These are phyloP conservation scores for Gossypium longicalyx DNA, from an alignment of 345 rosid genomes.

Conservation along the genomic window DNA sequence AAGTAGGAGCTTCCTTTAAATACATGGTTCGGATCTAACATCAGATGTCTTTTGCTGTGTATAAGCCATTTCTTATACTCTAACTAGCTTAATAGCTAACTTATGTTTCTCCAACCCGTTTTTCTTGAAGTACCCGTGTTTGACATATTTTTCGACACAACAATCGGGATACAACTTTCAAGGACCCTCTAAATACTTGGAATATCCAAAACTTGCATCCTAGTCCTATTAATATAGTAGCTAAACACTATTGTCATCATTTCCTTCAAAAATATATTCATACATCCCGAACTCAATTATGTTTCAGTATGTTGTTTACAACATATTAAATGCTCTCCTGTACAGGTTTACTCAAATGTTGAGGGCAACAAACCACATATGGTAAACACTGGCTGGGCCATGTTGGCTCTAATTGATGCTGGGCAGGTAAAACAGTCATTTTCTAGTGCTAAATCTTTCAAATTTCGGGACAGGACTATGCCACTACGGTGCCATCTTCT, in stretches of 20 bases:
- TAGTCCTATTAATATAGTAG: not conserved
- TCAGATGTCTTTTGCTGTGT: not conserved
- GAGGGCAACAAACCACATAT: conserved; percentile 52
- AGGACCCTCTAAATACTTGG: not conserved
- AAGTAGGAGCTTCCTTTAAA: not conserved
- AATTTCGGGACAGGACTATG: not conserved
- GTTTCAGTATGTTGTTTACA: not conserved
- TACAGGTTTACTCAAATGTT: conserved; percentile 51
- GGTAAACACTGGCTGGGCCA: conserved; percentile 66
- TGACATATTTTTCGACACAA: not conserved
- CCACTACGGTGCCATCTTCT: not conserved
- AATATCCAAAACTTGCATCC: not conserved
- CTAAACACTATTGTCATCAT: not conserved
- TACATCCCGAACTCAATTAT: not conserved
- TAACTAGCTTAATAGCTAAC: not conserved
- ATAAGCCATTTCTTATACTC: not conserved
- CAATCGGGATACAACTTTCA: not conserved
- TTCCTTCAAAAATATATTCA: not conserved
- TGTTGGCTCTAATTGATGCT: conserved; percentile 54
- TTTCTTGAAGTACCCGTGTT: not conserved
- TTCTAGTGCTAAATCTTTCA: not conserved
- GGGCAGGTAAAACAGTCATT: conserved; percentile 46
- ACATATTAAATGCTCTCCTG: not conserved
- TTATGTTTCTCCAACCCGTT: not conserved
- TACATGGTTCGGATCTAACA: too few relatives aligned